Conservation (phyloP, 768 basidiomycete genomes). For the Psilocybe cubensis region DNA sequence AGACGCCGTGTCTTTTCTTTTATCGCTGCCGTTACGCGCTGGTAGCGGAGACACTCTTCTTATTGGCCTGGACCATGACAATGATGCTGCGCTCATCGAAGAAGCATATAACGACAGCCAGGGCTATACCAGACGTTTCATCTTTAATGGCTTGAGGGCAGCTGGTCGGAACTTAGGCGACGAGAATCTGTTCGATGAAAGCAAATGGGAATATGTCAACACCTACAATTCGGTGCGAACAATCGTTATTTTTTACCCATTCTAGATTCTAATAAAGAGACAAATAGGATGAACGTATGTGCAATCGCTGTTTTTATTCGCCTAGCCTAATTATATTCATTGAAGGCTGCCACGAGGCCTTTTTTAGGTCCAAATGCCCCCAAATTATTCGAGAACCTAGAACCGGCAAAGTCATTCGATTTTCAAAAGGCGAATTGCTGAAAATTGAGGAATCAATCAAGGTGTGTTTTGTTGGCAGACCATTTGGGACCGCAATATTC, state of each 20-base stretch:
- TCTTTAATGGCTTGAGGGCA: constrained; percentile 81
- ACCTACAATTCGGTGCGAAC: constrained; percentile 43
- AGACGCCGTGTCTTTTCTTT: constrained; percentile 74
- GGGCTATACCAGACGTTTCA: constrained; percentile 75
- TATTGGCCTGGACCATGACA: constrained; percentile 90
- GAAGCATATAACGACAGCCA: constrained; percentile 84
- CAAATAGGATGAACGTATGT: constrained; percentile 32
- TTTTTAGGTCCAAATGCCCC: constrained; percentile 65
- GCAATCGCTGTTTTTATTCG: neutral
- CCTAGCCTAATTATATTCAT: constrained; percentile 6
- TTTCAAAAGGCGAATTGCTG: constrained; percentile 75
- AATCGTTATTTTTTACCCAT: neutral
- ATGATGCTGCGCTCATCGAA: constrained; percentile 72
- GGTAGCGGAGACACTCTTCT: constrained; percentile 81
- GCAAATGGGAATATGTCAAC: constrained; percentile 82
- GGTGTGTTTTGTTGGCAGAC: constrained; percentile 45
- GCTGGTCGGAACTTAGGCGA: constrained; percentile 74
- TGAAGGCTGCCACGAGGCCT: constrained; percentile 86
- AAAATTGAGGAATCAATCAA: constrained; percentile 90
- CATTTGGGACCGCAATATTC: neutral
- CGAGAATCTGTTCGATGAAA: constrained; percentile 61
- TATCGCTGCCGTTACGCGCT: constrained; percentile 75
- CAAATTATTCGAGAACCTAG: constrained; percentile 62
- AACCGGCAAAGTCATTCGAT: constrained; percentile 45
- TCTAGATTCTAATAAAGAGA: constrained; percentile 1